Evolutionary conservation across 2,329 filamentous ascomycete species (phyloP), one percentile per base, ranked within the genome.

Genomic region (Apiospora hydei): DNA sequence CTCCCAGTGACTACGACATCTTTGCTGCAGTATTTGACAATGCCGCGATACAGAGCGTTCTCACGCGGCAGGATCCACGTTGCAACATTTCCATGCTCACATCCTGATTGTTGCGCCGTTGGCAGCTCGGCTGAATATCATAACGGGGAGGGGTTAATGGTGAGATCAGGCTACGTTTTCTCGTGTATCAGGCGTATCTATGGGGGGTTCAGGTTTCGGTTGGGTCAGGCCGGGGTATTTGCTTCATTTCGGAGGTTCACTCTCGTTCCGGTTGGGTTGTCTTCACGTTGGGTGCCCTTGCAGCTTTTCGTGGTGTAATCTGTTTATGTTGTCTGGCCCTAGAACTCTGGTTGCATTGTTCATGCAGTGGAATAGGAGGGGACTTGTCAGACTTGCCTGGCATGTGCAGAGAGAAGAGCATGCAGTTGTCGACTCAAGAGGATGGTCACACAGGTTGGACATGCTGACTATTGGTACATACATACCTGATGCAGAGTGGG

Each of bases 31-130:
- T 89, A 57, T 91, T 91, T 74, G 82, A 85, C 73, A 75, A 81
- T 44, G 79, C 77, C 7, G 87, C 89, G 79, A 85, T 90, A 73
- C 82, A 86, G 71, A 81, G 84, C 70, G 83, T 88, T 34, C 80
- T 88, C 71, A 84, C 82, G 70, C 83, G 85, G 72, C 86, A 85
- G 21, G 88, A 90, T 73, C 87, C 88, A 41, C 84, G 88, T 72
- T 89, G 88, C 74, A 85, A 84, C 24, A 81, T 90, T 61, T 84
- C 84, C 70, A 89, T 88, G 82, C 83, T 89, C 69, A 87, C 87
- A 66, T 78, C 77, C 73, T 76, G 66, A 67, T 24, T n/a, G 34
- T 51, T 18, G n/a, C n/a, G 18, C 1, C 30, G n/a, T 64, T 64
- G 57, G 30, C 30, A 30, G 57, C 13, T 64, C 34, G 30, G 57